These are phyloP conservation scores for Phenoliferia sp. DNA, from an alignment of 1,284 basidiomycete species.

Conservation along the genomic window DNA sequence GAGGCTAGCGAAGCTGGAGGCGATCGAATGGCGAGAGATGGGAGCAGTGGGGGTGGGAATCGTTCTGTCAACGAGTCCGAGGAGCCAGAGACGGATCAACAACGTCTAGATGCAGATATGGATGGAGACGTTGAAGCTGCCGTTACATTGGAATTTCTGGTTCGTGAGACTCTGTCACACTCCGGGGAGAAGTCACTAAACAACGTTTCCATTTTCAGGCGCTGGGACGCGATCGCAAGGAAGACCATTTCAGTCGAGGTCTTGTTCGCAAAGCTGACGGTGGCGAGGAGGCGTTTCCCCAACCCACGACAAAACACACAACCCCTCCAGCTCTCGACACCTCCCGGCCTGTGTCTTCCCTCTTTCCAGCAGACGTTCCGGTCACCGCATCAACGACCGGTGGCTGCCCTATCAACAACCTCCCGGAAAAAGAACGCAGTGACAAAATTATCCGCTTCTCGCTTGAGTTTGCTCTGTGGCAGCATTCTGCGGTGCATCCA, in stretches of 20 bases:
- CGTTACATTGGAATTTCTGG: slow-evolving; percentile 27
- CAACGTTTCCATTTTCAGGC: slow-evolving; percentile 1
- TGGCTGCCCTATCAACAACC: not conserved
- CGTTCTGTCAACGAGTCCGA: not conserved
- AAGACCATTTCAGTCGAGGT: slow-evolving; percentile 20
- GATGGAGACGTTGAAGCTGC: slow-evolving; percentile 31
- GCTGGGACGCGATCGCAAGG: slow-evolving; percentile 29
- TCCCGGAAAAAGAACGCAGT: slow-evolving; percentile 2
- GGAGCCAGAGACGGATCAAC: not conserved
- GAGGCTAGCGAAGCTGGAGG: not conserved
- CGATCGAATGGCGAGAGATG: not conserved
- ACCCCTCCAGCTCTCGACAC: not conserved
- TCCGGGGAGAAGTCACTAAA: not conserved
- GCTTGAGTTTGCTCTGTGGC: slow-evolving; percentile 21
- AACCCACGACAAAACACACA: not conserved
- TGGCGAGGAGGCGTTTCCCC: slow-evolving; percentile 4
- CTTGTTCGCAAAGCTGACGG: slow-evolving; percentile 15
- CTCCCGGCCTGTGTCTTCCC: not conserved
- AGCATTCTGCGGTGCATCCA: slow-evolving; percentile 23
- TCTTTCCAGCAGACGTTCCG: not conserved
- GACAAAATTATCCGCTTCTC: slow-evolving; percentile 14
- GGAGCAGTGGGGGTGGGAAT: not conserved
- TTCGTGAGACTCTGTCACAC: not conserved
- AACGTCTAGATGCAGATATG: slow-evolving; percentile 1
- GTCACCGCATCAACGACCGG: not conserved